These are phyloP conservation scores for Aspergillus jensenii DNA, from an alignment of 2,329 filamentous ascomycete genomes.

Conservation along the genomic window DNA sequence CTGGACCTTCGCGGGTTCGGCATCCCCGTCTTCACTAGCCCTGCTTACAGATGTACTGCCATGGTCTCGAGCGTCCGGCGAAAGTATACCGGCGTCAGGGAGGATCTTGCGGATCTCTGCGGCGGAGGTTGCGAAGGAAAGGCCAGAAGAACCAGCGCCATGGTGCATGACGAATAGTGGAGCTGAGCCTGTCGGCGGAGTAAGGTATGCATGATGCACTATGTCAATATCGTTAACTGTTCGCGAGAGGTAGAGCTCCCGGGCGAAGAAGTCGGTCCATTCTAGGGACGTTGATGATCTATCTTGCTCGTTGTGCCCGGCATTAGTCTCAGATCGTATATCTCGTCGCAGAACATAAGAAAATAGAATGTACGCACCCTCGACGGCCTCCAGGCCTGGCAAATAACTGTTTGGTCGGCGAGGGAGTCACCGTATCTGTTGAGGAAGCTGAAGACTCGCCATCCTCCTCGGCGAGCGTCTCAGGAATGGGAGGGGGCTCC, in stretches of 20 bases:
- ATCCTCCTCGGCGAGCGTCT: slow-evolving; percentile 37
- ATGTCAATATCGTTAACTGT: slow-evolving; percentile 46
- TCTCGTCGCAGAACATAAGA: not conserved
- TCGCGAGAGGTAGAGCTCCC: slow-evolving; percentile 70
- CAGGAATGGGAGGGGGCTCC: slow-evolving; percentile 48
- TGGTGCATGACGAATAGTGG: slow-evolving; percentile 93
- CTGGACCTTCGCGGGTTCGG: slow-evolving; percentile 27
- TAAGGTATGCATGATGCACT: slow-evolving; percentile 83
- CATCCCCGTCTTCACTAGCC: slow-evolving; percentile 16
- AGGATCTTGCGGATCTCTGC: slow-evolving; percentile 74
- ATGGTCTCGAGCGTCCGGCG: slow-evolving; percentile 83
- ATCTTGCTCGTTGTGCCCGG: not conserved
- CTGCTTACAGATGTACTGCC: slow-evolving; percentile 59
- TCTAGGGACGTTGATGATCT: slow-evolving; percentile 61
- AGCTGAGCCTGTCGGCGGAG: slow-evolving; percentile 68
- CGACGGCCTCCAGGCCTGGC: slow-evolving; percentile 56
- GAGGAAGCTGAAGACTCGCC: slow-evolving; percentile 70
- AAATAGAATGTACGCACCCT: slow-evolving; percentile 51
- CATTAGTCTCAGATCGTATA: slow-evolving; percentile 2
- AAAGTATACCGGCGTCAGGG: slow-evolving; percentile 78
- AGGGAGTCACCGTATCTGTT: slow-evolving; percentile 85
- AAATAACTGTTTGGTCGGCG: slow-evolving; percentile 70
- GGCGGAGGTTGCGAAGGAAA: slow-evolving; percentile 84
- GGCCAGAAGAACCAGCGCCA: slow-evolving; percentile 86
- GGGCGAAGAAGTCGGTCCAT: slow-evolving; percentile 90